phyloP scores from a whole-genome alignment of 2,329 filamentous ascomycete species.

The Talaromyces sp. region DNA sequence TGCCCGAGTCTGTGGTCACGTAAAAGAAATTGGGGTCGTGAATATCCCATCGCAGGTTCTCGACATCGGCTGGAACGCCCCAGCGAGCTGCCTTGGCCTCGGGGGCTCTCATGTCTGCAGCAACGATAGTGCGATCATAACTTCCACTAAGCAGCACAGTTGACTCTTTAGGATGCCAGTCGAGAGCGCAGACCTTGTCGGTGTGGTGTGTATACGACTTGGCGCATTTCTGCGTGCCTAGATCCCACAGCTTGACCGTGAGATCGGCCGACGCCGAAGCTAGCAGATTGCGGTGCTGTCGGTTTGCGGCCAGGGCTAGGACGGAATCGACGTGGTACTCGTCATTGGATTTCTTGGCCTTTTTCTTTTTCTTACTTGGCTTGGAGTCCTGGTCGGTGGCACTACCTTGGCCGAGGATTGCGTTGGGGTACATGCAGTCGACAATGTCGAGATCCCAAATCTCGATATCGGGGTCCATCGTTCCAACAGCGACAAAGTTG shows the following conservation, averaged over 20 bases:
- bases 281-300: conserved; percentile 87
- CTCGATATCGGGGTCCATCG: conserved; percentile 97
- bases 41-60: conserved; percentile 86
- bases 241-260: conserved; percentile 96
- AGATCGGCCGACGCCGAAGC: conserved; percentile 94
- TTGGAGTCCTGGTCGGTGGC: conserved; percentile 40
- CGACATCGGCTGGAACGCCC: conserved; percentile 93
- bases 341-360: conserved; percentile 67
- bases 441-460: conserved; percentile 96
- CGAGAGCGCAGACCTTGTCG: conserved; percentile 93
- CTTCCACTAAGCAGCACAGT: conserved; percentile 87
- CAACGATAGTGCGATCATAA: conserved; percentile 89
- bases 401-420: conserved; percentile 75
- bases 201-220: conserved; percentile 95
- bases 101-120: conserved; percentile 93
- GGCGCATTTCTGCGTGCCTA: conserved; percentile 85
- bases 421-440: conserved; percentile 97
- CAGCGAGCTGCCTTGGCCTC: conserved; percentile 75
- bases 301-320: conserved; percentile 83
- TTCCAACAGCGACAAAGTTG: conserved; percentile 92
- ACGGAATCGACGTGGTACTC: conserved; percentile 92
- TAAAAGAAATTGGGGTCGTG: conserved; percentile 93
- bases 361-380: conserved; percentile 68
- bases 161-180: conserved; percentile 84
- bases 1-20: conserved; percentile 85